These are phyloP conservation scores for Tieghemostelium lacteum DNA, from an alignment of 78 protist genomes.

Conservation along the genomic window DNA sequence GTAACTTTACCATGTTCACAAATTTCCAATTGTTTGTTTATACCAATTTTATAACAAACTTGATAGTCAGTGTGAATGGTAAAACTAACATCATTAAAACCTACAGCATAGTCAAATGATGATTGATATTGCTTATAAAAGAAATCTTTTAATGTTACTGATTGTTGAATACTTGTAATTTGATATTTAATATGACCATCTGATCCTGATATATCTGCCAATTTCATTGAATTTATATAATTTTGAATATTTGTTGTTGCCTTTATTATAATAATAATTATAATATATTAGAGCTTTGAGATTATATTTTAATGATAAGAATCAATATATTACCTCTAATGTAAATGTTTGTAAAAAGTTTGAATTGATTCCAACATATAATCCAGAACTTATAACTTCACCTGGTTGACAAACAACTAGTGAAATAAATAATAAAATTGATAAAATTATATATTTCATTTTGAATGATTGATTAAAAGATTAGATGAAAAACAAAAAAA, in stretches of 20 bases:
- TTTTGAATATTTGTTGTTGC: too few species aligned
- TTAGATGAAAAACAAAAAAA: too few species aligned
- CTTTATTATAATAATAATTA: too few species aligned
- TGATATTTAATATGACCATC: not conserved
- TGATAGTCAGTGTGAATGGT: constrained; percentile 12
- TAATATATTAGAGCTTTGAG: too few species aligned
- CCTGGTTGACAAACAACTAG: constrained; percentile 6
- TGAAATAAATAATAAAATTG: not conserved
- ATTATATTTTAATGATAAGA: too few species aligned
- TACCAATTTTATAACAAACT: constrained; percentile 5
- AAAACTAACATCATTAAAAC: not conserved
- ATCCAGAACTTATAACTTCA: not conserved
- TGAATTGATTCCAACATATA: too few species aligned
- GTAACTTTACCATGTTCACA: constrained; percentile 33
- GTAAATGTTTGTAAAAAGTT: too few species aligned
- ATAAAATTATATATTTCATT: too few species aligned
- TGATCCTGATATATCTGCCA: not conserved
- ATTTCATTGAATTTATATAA: too few species aligned
- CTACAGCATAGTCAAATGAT: not conserved
- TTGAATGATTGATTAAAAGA: too few species aligned
- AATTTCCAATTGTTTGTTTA: not conserved
- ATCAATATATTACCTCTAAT: too few species aligned
- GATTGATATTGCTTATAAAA: not conserved
- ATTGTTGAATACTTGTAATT: constrained; percentile 3
- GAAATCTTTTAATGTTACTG: not conserved